Percentiles rank a stretch among this genome's conserved stretches.
These are phyloP conservation scores for Cryptococcus sp. DNA, from an alignment of 1,284 basidiomycete species.

Conservation along the genomic window DNA sequence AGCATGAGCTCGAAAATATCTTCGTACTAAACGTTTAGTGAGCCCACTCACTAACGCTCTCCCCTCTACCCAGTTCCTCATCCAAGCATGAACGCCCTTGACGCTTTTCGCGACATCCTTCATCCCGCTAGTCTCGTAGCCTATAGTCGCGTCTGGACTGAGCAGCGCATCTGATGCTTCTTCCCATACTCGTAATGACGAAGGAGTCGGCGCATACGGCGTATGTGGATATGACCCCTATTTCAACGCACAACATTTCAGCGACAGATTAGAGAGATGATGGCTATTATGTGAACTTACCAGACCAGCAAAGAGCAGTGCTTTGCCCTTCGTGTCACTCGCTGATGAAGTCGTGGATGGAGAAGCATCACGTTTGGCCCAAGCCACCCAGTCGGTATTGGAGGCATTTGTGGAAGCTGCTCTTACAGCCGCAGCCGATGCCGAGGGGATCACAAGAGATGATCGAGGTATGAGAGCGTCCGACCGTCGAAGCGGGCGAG, in stretches of 20 bases:
- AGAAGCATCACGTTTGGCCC: conserved; percentile 32
- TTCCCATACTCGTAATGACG: conserved; percentile 49
- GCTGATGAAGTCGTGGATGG: background rate
- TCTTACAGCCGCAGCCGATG: conserved; percentile 3
- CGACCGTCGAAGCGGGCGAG: too few relatives aligned
- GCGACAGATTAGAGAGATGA: background rate
- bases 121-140: conserved; percentile 45
- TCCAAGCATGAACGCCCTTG: conserved; percentile 41
- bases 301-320: conserved; percentile 49
- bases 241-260: background rate
- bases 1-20: too few relatives aligned
- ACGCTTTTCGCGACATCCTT: conserved; percentile 39
- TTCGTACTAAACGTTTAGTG: background rate
- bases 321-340: conserved; percentile 18
- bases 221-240: conserved; percentile 53
- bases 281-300: conserved; percentile 26
- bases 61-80: conserved; percentile 51
- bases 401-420: conserved; percentile 32
- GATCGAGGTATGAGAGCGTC: background rate
- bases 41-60: conserved; percentile 36
- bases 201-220: conserved; percentile 44
- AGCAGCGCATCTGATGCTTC: conserved; percentile 49
- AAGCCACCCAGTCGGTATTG: conserved; percentile 44
- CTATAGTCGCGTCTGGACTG: conserved; percentile 44
- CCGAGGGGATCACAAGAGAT: background rate